Evolutionary conservation across 2,329 filamentous ascomycete genomes (phyloP), one percentile per base, ranked within the genome.

Genomic region (Coniochaeta sp.): DNA sequence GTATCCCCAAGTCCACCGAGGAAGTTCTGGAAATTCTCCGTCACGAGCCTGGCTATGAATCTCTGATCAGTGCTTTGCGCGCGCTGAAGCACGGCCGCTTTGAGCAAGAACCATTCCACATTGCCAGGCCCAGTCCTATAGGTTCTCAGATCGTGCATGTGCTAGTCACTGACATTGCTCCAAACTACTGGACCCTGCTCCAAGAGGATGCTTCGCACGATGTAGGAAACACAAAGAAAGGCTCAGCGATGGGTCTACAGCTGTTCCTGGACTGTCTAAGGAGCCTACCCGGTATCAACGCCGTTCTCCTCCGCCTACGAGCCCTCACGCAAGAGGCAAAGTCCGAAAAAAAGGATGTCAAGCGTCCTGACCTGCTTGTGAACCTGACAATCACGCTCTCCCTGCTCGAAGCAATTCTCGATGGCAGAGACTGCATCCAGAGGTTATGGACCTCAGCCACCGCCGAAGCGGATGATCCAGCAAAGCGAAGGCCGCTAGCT

Each of bases 121-220:
- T 93, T 57, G 77, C 79, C 52, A 72, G 77, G 2, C 87, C 91
- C 3, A 82, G 82, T 34, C 87, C 93, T 1, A 76, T 85, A 62
- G 84, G 86, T 60, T 86, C 91, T 22, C 89, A 92, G 66, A 84
- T 97, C 34, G 79, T 93, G 58, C 87, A 92, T 68, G 76, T 84
- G 3, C 75, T 99, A 38, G 85, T 96, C 61, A 87, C 83, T 17
- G 84, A 87, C 34, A 92, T 89, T 28, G 77, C 91, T 8, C 89
- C 90, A 1, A 90, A 93, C 69, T 96, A 93, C 73, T 98, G 95
- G 93, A 70, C 79, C 3, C 68, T 85, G 9, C 69, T 93, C 17
- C 74, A 78, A 40, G 80, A 83, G 60, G 75, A 74, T n/a, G 71
- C 69, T 2, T 19, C 12, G 24, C 2, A 47, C 22, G 12, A 55